Conservation (phyloP, 2,329 filamentous ascomycete genomes). For the Sclerotiophoma versabilis region DNA sequence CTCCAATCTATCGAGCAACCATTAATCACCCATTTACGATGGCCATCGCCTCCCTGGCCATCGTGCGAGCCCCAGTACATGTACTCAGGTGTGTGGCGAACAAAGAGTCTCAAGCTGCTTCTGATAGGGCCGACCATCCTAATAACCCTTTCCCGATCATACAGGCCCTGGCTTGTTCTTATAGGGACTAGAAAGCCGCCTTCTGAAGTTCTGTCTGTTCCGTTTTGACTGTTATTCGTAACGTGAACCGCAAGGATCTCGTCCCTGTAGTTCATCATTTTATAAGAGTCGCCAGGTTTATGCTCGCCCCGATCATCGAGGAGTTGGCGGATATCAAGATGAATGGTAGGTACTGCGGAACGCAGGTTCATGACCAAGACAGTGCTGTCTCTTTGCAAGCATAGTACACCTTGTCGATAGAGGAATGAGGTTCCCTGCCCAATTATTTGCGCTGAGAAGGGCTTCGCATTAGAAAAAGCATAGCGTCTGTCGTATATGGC, state of each 20-base stretch:
- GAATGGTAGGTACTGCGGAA: constrained; percentile 12
- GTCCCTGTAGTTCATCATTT: constrained; percentile 45
- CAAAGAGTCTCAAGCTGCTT: constrained; percentile 65
- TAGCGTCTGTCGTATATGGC: constrained; percentile 66
- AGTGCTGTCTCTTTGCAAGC: constrained; percentile 63
- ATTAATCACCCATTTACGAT: constrained; percentile 68
- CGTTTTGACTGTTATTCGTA: background rate
- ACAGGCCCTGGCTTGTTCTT: constrained; percentile 20
- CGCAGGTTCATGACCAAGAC: constrained; percentile 69
- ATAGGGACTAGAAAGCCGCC: constrained; percentile 11
- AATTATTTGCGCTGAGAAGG: constrained; percentile 67
- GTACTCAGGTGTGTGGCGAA: constrained; percentile 67
- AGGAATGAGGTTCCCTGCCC: constrained; percentile 67
- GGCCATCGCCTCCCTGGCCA: constrained; percentile 58
- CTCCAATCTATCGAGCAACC: constrained; percentile 43
- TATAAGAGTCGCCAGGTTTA: background rate
- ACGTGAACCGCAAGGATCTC: constrained; percentile 39
- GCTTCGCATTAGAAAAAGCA: constrained; percentile 67
- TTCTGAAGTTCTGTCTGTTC: background rate
- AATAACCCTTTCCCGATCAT: constrained; percentile 49
- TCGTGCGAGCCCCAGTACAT: constrained; percentile 73
- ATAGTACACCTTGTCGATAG: constrained; percentile 69
- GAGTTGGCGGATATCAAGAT: constrained; percentile 25
- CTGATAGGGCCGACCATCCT: constrained; percentile 14
- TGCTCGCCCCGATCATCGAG: background rate